phyloP scores from a whole-genome alignment of 2,329 filamentous ascomycete genomes.

The Fusarium praegraminearum region DNA sequence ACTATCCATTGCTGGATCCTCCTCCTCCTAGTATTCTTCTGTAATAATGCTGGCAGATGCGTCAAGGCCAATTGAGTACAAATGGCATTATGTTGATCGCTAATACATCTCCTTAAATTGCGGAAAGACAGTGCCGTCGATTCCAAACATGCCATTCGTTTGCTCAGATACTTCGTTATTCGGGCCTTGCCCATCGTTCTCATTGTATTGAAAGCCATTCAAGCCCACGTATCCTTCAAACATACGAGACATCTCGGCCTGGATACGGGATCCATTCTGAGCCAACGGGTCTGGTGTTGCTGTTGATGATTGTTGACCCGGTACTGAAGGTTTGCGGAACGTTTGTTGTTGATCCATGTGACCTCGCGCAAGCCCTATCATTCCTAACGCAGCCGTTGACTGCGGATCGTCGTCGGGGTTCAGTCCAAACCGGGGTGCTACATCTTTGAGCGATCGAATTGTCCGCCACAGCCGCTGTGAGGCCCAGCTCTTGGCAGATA shows the following conservation, averaged over 20 bases:
- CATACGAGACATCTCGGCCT: conserved; percentile 65
- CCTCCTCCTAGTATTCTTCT: no score
- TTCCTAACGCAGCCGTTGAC: conserved; percentile 64
- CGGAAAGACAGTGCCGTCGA: conserved; percentile 53
- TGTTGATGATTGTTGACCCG: conserved; percentile 42
- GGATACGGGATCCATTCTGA: conserved; percentile 63
- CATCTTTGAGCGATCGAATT: conserved; percentile 76
- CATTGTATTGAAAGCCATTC: conserved; percentile 51
- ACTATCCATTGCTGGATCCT: background rate
- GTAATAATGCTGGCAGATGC: background rate
- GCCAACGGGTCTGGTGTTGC: conserved; percentile 43
- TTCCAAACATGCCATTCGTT: conserved; percentile 40
- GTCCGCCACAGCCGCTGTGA: conserved; percentile 80
- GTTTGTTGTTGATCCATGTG: conserved; percentile 49
- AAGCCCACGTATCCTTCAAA: conserved; percentile 56
- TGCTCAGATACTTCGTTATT: conserved; percentile 45
- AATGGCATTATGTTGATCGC: conserved; percentile 11
- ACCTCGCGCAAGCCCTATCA: conserved; percentile 65
- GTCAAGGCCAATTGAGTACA: background rate
- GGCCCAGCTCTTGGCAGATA: conserved; percentile 78
- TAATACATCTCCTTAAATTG: conserved; percentile 56
- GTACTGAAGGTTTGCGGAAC: conserved; percentile 49
- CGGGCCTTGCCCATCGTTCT: conserved; percentile 46
- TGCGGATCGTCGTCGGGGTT: conserved; percentile 62
- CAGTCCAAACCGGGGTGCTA: conserved; percentile 76